Evolutionary conservation across 148 eudicot genomes (phyloP), one percentile per base, ranked within the genome.

Genomic region (Polygonum maritimum): DNA sequence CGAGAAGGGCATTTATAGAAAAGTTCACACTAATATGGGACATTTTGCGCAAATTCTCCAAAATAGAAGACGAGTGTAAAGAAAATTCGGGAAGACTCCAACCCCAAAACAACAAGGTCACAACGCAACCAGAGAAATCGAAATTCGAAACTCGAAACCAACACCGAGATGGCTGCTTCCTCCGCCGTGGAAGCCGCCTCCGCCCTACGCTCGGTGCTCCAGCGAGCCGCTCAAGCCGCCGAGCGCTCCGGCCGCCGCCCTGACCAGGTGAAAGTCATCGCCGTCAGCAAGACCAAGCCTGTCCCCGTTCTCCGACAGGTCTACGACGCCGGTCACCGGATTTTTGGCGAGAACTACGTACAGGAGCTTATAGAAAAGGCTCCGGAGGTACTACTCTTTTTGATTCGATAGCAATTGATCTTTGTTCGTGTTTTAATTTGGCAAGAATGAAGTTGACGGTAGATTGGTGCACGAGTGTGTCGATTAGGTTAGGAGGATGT

Each of bases 241-340:
- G 90, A 87, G 77, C 81, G 81, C 22, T 89, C 92, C 39, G 92
- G 90, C 58, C 92, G 99, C 15, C 36, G 79, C 1, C 79, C 98
- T 16, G 89, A 89, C 48, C 88, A 75, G 74, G 85, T 92, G 45
- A 86, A 87, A 62, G 82, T 96, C 12, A 91, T 96, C 73, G 97
- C 98, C 65, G 99, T 92, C 35, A 92, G 99, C 76, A 96, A 96
- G 79, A 92, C 97, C 5, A 96, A 96, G 79, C 93, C 99, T 0
- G 88, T 85, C 0, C 69, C 97, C n/a, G 79, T 91, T 48, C 74
- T 96, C 70, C 91, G 90, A 26, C 82, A 96, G 80, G 98, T 96
- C 7, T 96, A 96, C 78, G 98, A 96, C 38, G 90, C 88, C 38
- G 99, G 99, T 18, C 97, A 95, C 78, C 92, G 97, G 33, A 84